Evolutionary conservation across 352 stramenopile species (phyloP), one percentile per base, ranked within the genome.

Genomic region (Paralagenidium karlingii): DNA sequence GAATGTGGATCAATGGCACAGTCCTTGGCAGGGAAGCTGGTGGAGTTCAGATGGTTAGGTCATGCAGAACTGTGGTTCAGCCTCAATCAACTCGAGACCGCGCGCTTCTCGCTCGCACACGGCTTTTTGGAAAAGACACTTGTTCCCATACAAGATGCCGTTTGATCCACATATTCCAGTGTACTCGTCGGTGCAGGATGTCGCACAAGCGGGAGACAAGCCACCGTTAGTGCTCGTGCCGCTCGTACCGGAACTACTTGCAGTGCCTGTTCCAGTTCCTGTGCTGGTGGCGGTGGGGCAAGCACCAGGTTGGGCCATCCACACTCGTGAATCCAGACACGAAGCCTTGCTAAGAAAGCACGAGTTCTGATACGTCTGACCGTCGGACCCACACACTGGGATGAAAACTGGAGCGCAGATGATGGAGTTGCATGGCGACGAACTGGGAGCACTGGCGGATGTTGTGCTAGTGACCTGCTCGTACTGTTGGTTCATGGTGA

Each of bases 351-450:
- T 59, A 31, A 78, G 78, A 1, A 69, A 32, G 27, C 64, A 82
- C 13, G 68, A 54, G 47, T 77, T 82, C 3, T 48, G 54, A 38
- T 77, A 79, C 9, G 79, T 24, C 16, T 60, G 24, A 29, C 64
- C 64, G 32, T 62, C 78, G 15, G 63, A 71, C 7, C 40, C 64
- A n/a, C 68, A 82, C 29, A 83, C 61, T 1, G 66, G 69, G 13
- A 68, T 58, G n/a, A 53, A 25, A 3, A 77, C 42, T 13, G 55
- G 31, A 1, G 63, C 32, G 25, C 69, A 83, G 8, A 55, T 44
- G 25, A 53, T 74, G 3, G 47, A 45, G 15, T 55, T 49, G 30
- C 47, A 56, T 24, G 43, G 27, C 16, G 10, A 24, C 10, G 20
- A 7, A 5, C 13, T 18, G 19, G 27, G 11, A 26, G 36, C 16